Evolutionary conservation across 345 rosid genomes (phyloP).

Genomic region (Iberis pinnata): DNA sequence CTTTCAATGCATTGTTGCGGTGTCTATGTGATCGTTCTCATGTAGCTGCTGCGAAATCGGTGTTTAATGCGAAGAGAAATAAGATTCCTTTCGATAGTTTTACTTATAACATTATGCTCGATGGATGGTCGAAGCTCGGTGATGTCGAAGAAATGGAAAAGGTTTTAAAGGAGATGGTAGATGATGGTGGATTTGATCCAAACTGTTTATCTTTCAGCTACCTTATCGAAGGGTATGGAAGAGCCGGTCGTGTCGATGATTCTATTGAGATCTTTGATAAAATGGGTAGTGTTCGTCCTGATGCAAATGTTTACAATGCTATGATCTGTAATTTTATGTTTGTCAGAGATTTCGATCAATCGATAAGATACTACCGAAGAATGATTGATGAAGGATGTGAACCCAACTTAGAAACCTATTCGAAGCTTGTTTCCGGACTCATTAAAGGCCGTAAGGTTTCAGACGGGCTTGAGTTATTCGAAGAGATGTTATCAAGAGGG

Average conservation of each 20-base stretch:
- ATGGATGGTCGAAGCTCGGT: conserved; percentile 80
- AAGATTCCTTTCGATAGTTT: conserved; percentile 38
- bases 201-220: conserved; percentile 48
- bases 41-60: conserved; percentile 56
- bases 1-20: conserved; percentile 56
- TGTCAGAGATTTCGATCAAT: conserved; percentile 47
- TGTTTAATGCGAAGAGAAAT: conserved; percentile 47
- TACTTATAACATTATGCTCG: conserved; percentile 53
- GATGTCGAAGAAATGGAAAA: conserved; percentile 49
- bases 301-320: conserved; percentile 57
- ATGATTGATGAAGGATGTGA: conserved; percentile 46
- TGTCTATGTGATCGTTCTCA: conserved; percentile 66
- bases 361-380: conserved; percentile 43
- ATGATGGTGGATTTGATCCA: conserved; percentile 52
- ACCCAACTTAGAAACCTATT: conserved; percentile 56
- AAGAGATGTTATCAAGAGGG: conserved; percentile 61
- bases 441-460: conserved; percentile 71
- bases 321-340: conserved; percentile 62
- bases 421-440: conserved; percentile 49
- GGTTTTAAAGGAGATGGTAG: conserved; percentile 55
- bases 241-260: conserved; percentile 58
- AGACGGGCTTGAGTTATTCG: conserved; percentile 80
- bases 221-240: conserved; percentile 70
- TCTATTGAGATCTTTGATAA: conserved; percentile 53
- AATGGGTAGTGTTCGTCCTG: conserved; percentile 43